Evolutionary conservation across 495 filamentous ascomycete genomes (phyloP).

Genomic region (Neurospora africana): DNA sequence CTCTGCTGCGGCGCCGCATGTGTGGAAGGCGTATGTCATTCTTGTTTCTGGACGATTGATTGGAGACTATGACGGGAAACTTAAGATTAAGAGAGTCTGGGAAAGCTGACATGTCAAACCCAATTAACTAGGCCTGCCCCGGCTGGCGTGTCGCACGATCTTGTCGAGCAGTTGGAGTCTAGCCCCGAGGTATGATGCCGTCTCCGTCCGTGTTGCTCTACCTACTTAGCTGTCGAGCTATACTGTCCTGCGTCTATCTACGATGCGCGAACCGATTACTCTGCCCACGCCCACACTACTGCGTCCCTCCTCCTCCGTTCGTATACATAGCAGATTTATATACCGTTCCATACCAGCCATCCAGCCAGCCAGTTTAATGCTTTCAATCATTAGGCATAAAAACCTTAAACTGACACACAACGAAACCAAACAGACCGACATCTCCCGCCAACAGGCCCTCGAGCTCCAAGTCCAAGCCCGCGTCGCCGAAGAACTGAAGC

Average conservation of each 20-base stretch:
- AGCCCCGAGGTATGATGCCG: conserved; percentile 67
- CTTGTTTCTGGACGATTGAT: neutral
- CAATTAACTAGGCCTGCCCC: conserved; percentile 55
- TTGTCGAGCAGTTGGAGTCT: conserved; percentile 70
- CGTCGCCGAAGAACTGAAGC: conserved; percentile 72
- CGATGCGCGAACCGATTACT: neutral
- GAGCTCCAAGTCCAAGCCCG: conserved; percentile 86
- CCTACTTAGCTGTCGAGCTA: neutral
- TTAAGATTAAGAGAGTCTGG: neutral
- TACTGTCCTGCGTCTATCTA: neutral
- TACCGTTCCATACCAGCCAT: conserved; percentile 1
- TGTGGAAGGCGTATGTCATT: conserved; percentile 37
- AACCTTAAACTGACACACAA: neutral
- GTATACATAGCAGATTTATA: neutral
- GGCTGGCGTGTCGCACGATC: conserved; percentile 73
- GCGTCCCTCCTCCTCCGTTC: neutral
- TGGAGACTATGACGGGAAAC: neutral
- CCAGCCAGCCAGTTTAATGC: neutral
- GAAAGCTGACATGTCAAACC: conserved; percentile 2
- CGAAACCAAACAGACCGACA: conserved; percentile 54
- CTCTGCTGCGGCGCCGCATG: conserved; percentile 27
- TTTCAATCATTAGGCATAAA: neutral
- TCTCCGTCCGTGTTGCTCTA: neutral
- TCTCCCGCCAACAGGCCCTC: conserved; percentile 67
- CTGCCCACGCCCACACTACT: conserved; percentile 1